phyloP scores from a whole-genome alignment of 2,329 filamentous ascomycete species.

The Gaeumannomyces sp. region DNA sequence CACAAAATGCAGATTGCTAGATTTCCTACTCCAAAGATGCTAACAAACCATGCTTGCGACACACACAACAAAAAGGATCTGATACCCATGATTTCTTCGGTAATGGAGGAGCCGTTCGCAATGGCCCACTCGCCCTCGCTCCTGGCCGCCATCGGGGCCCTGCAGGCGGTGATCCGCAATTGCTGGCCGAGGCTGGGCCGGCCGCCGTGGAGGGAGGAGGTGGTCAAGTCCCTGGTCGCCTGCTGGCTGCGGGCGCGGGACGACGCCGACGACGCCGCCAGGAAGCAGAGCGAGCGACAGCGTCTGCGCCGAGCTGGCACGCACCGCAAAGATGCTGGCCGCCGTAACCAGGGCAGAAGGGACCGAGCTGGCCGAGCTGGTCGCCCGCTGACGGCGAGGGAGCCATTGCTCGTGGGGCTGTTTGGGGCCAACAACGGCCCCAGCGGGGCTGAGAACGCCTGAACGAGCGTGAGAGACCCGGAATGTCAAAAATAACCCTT shows the following conservation, averaged over 20 bases:
- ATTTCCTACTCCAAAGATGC: neutral
- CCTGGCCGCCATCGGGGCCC: constrained; percentile 41
- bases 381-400: constrained; percentile 26
- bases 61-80: constrained; percentile 42
- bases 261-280: constrained; percentile 18
- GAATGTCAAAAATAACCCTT: too few relatives aligned
- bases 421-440: neutral
- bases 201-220: constrained; percentile 51
- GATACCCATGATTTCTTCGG: constrained; percentile 58
- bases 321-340: constrained; percentile 28
- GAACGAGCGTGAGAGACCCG: too few relatives aligned
- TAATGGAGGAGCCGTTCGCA: constrained; percentile 64
- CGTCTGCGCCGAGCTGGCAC: constrained; percentile 28
- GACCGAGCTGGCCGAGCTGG: constrained; percentile 23
- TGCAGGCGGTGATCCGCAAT: constrained; percentile 53
- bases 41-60: neutral
- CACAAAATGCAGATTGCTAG: neutral
- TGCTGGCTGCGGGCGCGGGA: constrained; percentile 57
- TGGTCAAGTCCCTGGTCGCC: constrained; percentile 54
- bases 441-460: neutral
- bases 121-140: constrained; percentile 48
- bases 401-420: neutral
- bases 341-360: constrained; percentile 23
- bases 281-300: neutral
- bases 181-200: constrained; percentile 62